Conservation (phyloP, 352 stramenopile genomes). For the Phytophthora idaei region DNA sequence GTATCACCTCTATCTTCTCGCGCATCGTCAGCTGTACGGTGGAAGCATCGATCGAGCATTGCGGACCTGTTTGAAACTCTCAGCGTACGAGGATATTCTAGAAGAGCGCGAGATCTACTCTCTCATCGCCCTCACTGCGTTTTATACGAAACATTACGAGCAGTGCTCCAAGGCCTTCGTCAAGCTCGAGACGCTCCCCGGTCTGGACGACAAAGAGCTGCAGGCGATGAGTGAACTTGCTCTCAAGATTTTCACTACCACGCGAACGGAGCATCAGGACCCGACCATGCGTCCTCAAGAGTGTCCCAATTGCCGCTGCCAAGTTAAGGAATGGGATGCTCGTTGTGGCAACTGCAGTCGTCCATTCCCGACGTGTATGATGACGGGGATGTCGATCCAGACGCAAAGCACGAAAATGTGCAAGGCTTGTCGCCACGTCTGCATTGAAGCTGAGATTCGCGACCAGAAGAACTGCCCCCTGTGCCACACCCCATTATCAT, state of each 20-base stretch:
- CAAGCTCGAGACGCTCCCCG: constrained; percentile 89
- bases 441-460: constrained; percentile 86
- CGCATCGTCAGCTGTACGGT: constrained; percentile 91
- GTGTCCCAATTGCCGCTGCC: constrained; percentile 79
- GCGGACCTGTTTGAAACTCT: constrained; percentile 87
- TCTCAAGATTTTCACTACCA: constrained; percentile 88
- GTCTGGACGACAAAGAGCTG: constrained; percentile 64
- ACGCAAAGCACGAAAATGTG: constrained; percentile 80
- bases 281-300: constrained; percentile 77
- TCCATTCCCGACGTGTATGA: constrained; percentile 77
- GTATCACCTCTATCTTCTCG: constrained; percentile 94
- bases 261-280: constrained; percentile 66
- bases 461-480: constrained; percentile 87
- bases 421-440: constrained; percentile 87
- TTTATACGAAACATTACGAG: constrained; percentile 92
- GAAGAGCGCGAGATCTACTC: constrained; percentile 92
- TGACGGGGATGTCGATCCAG: constrained; percentile 77
- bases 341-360: constrained; percentile 84
- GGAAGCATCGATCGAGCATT: constrained; percentile 84
- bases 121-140: constrained; percentile 92
- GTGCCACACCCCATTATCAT: constrained; percentile 75
- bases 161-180: constrained; percentile 93
- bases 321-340: constrained; percentile 87
- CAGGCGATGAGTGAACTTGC: constrained; percentile 68
- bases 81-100: constrained; percentile 92